phyloP scores from a whole-genome alignment of 1,284 basidiomycete species.

The Boletus sp. region DNA sequence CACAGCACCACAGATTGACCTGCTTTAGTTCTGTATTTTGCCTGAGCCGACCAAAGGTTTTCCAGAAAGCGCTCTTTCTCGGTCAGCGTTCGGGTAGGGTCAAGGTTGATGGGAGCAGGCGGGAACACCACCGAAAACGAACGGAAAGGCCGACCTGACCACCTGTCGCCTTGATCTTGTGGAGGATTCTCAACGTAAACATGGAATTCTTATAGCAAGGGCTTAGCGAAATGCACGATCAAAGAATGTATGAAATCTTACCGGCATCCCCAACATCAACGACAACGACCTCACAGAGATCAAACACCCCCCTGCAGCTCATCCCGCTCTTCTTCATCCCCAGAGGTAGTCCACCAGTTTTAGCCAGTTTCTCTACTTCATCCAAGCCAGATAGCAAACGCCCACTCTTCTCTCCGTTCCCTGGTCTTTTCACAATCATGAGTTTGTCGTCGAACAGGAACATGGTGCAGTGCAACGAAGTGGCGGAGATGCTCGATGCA shows the following conservation, averaged over 20 bases:
- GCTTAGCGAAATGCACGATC: conserved; percentile 10
- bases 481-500: conserved; percentile 36
- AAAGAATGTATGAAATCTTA: conserved; percentile 36
- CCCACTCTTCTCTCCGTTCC: conserved; percentile 69
- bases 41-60: conserved; percentile 82
- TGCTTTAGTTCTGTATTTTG: conserved; percentile 64
- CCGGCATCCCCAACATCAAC: conserved; percentile 83
- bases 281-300: conserved; percentile 79
- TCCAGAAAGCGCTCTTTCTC: conserved; percentile 84
- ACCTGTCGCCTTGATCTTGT: conserved; percentile 74
- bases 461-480: conserved; percentile 76
- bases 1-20: conserved; percentile 65
- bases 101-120: conserved; percentile 57
- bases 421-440: conserved; percentile 85
- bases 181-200: conserved; percentile 79
- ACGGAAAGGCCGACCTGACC: conserved; percentile 80
- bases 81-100: conserved; percentile 55
- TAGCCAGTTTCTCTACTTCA: conserved; percentile 75
- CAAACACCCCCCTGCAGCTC: conserved; percentile 82
- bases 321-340: conserved; percentile 77
- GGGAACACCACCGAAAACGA: conserved; percentile 70
- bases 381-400: conserved; percentile 79
- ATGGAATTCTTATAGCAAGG: conserved; percentile 64
- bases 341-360: conserved; percentile 51
- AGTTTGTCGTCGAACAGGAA: conserved; percentile 96